Base-by-base conservation (phyloP, 345 rosid species). In the Eucalyptus globulus region DNA sequence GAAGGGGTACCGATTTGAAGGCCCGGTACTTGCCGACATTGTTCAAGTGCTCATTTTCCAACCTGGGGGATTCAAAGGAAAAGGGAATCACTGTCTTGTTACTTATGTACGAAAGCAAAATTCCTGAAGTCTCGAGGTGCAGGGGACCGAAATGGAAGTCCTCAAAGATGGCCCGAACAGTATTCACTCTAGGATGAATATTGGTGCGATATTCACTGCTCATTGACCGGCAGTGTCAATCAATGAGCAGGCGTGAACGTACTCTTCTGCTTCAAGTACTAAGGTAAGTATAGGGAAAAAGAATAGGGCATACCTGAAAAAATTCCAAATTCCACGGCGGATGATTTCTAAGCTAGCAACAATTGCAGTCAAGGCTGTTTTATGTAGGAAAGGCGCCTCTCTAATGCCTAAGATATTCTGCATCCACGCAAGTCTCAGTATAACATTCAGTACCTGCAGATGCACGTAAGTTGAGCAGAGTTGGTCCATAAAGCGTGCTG, bases 321-420 rank as follows among this genome's bases (percentile, higher is more conserved):
- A 97, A 91, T 96, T 96, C 98, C 99, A 97, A 54, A 97, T 94
- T 65, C 99, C 99, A 21, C 99, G 96, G 13, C 99, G 96, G 87
- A 96, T 81, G 89, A 97, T 95, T 94, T 97, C 99, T 89, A 96
- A 91, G 91, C 94, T 54, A 7, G 94, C 94, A 88, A 97, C 90
- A 87, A 95, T 89, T 62, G 95, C 95, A 86, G 50, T 90, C 83
- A 97, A 89, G 87, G 95, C 97, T 90, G 91, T 92, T 69, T 88
- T 81, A 54, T 95, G 99, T 88, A 96, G 89, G 90, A 93, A 92
- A 9, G 96, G 94, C 50, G 93, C 91, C 37, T 92, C 91, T 88
- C 87, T 94, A 21, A 95, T 89, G 29, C 96, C 97, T 49, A 97
- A 90, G 49, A 96, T 96, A 9, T 95, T 89, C 91, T 93, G 96